Conservation (phyloP, 2,329 filamentous ascomycete genomes). For the Fusarium cyanostomum region DNA sequence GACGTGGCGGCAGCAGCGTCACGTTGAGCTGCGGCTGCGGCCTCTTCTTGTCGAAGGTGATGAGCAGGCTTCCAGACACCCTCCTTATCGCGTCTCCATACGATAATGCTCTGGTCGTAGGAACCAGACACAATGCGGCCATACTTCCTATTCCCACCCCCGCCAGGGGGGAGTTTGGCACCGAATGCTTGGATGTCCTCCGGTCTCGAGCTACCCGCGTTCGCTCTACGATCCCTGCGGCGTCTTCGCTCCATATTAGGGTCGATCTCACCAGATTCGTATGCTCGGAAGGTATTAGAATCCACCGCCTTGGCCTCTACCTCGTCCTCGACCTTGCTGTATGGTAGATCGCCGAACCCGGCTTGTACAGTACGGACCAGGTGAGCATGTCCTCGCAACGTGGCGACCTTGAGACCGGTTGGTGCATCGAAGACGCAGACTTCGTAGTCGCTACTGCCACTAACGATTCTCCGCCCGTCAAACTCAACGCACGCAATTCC, state of each 20-base stretch:
- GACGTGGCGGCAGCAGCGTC: conserved; percentile 33
- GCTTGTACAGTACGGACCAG: conserved; percentile 95
- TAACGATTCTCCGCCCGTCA: conserved; percentile 91
- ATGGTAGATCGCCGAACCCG: conserved; percentile 88
- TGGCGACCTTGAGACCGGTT: conserved; percentile 88
- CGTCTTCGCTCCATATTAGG: conserved; percentile 47
- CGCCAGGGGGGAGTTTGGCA: conserved; percentile 88
- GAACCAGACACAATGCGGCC: conserved; percentile 96
- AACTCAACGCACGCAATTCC: conserved; percentile 98
- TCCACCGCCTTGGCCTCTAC: conserved; percentile 79
- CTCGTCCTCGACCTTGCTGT: conserved; percentile 78
- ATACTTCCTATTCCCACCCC: conserved; percentile 88
- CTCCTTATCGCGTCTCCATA: conserved; percentile 88
- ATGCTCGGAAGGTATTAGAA: conserved; percentile 71
- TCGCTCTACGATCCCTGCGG: conserved; percentile 58
- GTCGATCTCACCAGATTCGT: conserved; percentile 61
- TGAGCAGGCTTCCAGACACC: conserved; percentile 86
- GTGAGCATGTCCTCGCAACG: conserved; percentile 80
- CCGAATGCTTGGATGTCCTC: conserved; percentile 82
- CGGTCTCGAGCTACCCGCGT: conserved; percentile 78
- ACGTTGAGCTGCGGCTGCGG: conserved; percentile 60
- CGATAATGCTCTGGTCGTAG: conserved; percentile 94
- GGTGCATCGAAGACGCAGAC: conserved; percentile 93
- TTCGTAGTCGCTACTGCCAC: conserved; percentile 94
- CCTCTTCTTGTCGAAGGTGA: conserved; percentile 78